These are phyloP conservation scores for Castanopsis chinensis DNA, from an alignment of 306 rosid genomes.

Conservation along the genomic window DNA sequence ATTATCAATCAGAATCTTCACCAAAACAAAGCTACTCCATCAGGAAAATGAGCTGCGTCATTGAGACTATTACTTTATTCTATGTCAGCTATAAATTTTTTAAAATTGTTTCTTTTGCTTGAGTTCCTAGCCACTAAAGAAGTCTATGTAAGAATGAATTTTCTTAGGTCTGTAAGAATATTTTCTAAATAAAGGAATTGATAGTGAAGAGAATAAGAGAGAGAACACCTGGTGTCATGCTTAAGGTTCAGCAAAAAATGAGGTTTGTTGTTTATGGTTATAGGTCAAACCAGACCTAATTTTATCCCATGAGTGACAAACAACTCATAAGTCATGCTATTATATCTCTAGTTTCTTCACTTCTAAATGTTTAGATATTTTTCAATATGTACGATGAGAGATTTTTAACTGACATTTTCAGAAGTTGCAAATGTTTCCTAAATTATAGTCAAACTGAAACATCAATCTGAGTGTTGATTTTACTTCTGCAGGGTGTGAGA, in stretches of 20 bases:
- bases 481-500: conserved; percentile 77
- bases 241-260: neutral
- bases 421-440: neutral
- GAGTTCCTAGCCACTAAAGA: neutral
- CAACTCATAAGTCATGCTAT: neutral
- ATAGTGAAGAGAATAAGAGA: neutral
- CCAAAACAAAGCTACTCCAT: neutral
- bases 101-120: neutral
- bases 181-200: neutral
- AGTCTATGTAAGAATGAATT: neutral
- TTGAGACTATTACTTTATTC: neutral
- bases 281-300: neutral
- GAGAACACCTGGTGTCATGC: neutral
- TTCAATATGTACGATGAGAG: neutral
- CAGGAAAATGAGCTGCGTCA: neutral
- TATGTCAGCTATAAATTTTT: neutral
- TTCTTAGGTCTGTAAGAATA: neutral
- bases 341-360: neutral
- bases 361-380: neutral
- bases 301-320: neutral
- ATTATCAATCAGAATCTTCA: neutral
- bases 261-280: neutral
- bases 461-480: neutral
- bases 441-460: neutral
- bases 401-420: neutral